These are phyloP conservation scores for Xylaria arbuscula DNA, from an alignment of 2,329 filamentous ascomycete genomes.

Conservation along the genomic window DNA sequence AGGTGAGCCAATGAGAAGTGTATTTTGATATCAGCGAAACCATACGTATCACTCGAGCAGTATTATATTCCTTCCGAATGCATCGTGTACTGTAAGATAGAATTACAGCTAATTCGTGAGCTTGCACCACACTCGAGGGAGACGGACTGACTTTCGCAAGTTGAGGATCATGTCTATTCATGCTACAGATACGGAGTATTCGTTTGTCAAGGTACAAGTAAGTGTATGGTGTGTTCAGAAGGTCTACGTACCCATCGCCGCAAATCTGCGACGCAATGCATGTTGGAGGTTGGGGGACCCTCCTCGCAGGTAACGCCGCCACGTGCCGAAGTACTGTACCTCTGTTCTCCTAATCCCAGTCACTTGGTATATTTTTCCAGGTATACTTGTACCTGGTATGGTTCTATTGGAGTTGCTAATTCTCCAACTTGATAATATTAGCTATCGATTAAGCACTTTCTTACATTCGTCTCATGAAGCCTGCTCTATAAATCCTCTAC, in stretches of 20 bases:
- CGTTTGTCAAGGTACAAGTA: constrained; percentile 12
- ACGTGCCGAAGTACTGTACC: constrained; percentile 37
- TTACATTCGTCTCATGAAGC: neutral
- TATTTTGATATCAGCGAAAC: constrained; percentile 6
- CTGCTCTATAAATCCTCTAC: neutral
- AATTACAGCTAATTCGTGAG: neutral
- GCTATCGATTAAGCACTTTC: neutral
- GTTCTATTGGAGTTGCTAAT: neutral
- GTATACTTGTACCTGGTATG: neutral
- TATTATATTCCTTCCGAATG: neutral
- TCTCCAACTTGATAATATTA: neutral
- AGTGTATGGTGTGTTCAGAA: neutral
- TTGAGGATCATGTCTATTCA: neutral
- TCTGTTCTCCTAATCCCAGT: constrained; percentile 10
- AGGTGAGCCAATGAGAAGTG: constrained; percentile 9
- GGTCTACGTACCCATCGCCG: constrained; percentile 21
- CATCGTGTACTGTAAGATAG: neutral
- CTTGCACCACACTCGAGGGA: neutral
- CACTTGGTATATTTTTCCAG: constrained; percentile 1
- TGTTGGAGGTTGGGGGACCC: constrained; percentile 32
- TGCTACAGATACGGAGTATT: neutral
- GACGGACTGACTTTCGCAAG: neutral
- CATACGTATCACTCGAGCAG: neutral
- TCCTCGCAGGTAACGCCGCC: constrained; percentile 39
- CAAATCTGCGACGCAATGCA: constrained; percentile 35